A percentile compares a stretch with the other conserved stretches of the same genome.
Conservation (phyloP, 768 basidiomycete species). For the Mycena haematopus region DNA sequence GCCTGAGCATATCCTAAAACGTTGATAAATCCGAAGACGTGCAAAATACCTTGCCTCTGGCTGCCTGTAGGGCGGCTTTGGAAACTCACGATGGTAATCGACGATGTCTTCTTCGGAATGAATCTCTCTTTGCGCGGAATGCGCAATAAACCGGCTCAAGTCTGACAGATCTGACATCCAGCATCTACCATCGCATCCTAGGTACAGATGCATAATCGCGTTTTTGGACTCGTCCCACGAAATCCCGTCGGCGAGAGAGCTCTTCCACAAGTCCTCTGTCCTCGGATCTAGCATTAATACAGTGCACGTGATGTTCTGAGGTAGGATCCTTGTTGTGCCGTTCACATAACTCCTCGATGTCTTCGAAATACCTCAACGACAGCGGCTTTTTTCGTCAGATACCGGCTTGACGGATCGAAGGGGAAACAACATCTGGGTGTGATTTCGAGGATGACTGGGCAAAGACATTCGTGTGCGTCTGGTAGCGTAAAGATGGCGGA, state of each 20-base stretch:
- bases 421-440: no score
- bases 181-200: not conserved
- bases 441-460: no score
- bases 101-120: not conserved
- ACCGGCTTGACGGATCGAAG: no score
- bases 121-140: not conserved
- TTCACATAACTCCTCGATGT: no score
- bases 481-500: no score
- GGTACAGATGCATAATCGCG: not conserved
- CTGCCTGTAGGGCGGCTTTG: no score
- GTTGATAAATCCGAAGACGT: not conserved
- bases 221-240: not conserved
- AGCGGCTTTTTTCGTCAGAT: no score
- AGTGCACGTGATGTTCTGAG: not conserved
- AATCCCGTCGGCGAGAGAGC: not conserved
- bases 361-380: no score
- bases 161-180: not conserved
- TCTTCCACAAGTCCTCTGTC: constrained; percentile 11
- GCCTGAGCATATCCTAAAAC: not conserved
- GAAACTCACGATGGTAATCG: constrained; percentile 6
- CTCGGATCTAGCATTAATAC: constrained; percentile 1
- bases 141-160: not conserved
- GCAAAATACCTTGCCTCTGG: no score
- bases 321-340: not conserved
- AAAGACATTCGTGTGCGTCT: no score